phyloP scores from a whole-genome alignment of 2,329 filamentous ascomycete species.

The Clathrospora elynae region DNA sequence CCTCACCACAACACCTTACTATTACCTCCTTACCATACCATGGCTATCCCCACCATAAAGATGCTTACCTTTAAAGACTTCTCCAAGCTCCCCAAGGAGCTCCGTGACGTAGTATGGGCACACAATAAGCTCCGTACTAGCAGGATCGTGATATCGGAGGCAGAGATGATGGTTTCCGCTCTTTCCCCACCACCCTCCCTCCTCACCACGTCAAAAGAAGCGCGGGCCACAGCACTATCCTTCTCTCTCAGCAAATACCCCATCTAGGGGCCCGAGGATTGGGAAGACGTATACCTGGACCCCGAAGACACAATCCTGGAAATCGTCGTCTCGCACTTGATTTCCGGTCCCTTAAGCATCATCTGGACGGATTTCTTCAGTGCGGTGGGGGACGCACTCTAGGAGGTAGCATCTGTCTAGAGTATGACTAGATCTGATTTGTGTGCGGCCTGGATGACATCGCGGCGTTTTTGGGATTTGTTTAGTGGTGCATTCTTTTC shows the following conservation, averaged over 20 bases:
- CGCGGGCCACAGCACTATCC: conserved; percentile 10
- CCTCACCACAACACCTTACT: too few species aligned
- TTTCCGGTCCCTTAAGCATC: conserved; percentile 11
- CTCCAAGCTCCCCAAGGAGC: conserved; percentile 7
- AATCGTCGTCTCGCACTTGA: conserved; percentile 14
- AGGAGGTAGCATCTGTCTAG: too few species aligned
- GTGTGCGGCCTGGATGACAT: too few species aligned
- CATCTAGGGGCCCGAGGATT: conserved; percentile 14
- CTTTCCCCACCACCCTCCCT: conserved; percentile 13
- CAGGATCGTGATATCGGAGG: conserved; percentile 8
- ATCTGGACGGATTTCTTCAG: conserved; percentile 21
- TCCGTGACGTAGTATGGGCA: conserved; percentile 6
- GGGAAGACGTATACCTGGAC: conserved; percentile 12
- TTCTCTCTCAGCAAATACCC: conserved; percentile 6
- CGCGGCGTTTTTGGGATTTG: too few species aligned
- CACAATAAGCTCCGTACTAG: conserved; percentile 2
- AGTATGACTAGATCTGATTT: too few species aligned
- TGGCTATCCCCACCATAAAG: neutral
- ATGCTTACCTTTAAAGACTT: conserved; percentile 8
- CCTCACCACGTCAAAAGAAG: conserved; percentile 12
- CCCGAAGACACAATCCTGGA: conserved; percentile 12
- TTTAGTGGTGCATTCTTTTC: too few species aligned
- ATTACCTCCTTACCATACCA: too few species aligned
- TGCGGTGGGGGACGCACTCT: conserved; percentile 17
- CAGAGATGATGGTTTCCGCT: conserved; percentile 12